These are phyloP conservation scores for Ambispora gerdemannii DNA, from an alignment of 192 early-diverging fungal genomes.

Conservation along the genomic window DNA sequence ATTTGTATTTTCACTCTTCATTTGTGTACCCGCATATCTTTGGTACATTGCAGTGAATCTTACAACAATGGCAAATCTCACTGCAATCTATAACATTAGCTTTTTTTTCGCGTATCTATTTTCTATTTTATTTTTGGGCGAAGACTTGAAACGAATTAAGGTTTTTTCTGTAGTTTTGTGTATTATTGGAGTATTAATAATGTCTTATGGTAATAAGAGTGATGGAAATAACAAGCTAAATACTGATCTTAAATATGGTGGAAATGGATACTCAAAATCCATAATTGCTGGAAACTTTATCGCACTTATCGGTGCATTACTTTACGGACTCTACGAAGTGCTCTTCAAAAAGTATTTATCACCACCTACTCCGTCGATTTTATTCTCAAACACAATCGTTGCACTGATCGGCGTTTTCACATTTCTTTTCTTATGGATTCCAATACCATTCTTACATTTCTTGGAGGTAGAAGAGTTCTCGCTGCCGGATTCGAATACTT, in stretches of 20 bases:
- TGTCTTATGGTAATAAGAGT: conserved; percentile 45
- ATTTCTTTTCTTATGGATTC: conserved; percentile 63
- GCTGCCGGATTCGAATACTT: conserved; percentile 54
- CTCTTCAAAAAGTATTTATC: conserved; percentile 78
- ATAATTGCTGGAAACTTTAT: conserved; percentile 57
- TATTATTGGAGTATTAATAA: conserved; percentile 66
- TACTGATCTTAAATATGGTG: conserved; percentile 4
- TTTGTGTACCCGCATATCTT: conserved; percentile 68
- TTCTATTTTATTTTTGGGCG: conserved; percentile 66
- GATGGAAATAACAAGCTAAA: background rate
- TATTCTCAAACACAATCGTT: conserved; percentile 73
- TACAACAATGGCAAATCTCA: conserved; percentile 73
- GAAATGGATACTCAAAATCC: background rate
- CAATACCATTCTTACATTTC: conserved; percentile 66
- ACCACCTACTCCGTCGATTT: conserved; percentile 55
- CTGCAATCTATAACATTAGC: conserved; percentile 78
- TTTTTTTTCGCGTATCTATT: conserved; percentile 85
- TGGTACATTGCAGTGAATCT: conserved; percentile 77
- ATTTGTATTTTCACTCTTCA: conserved; percentile 47
- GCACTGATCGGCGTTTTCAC: conserved; percentile 69
- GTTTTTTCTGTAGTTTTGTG: conserved; percentile 61
- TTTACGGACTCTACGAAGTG: conserved; percentile 78
- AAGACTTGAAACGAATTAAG: conserved; percentile 59
- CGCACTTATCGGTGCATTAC: conserved; percentile 58
- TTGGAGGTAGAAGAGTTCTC: conserved; percentile 64